These are phyloP conservation scores for Colletotrichum eremochloae DNA, from an alignment of 2,329 filamentous ascomycete genomes.

Conservation along the genomic window DNA sequence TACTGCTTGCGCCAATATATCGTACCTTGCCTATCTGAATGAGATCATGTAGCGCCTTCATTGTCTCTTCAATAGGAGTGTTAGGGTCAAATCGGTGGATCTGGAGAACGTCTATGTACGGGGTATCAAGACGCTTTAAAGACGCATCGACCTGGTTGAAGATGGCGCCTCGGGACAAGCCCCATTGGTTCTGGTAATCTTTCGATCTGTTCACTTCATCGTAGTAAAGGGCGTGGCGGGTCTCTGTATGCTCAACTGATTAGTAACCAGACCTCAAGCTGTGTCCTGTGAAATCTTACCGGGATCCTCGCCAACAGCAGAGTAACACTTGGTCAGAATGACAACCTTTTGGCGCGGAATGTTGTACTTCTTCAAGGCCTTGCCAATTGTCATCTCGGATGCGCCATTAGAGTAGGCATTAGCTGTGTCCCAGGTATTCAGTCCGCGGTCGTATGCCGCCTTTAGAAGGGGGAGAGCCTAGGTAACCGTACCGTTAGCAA, in stretches of 20 bases:
- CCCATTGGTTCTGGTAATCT: constrained; percentile 52
- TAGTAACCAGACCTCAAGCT: too few relatives aligned
- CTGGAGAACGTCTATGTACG: constrained; percentile 72
- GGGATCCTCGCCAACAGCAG: constrained; percentile 62
- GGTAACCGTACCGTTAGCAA: neutral
- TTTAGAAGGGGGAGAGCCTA: constrained; percentile 70
- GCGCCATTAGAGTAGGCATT: constrained; percentile 69
- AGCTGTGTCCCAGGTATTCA: constrained; percentile 72
- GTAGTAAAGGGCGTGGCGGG: constrained; percentile 44
- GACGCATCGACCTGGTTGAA: constrained; percentile 75
- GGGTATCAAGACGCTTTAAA: constrained; percentile 65
- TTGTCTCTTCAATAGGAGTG: constrained; percentile 70
- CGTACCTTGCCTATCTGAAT: constrained; percentile 69
- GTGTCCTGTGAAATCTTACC: constrained; percentile 40
- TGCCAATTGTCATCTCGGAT: constrained; percentile 67
- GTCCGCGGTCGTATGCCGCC: constrained; percentile 72
- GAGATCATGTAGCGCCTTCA: constrained; percentile 72
- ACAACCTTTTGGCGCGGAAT: constrained; percentile 69
- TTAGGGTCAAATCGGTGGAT: constrained; percentile 69
- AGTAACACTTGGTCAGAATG: constrained; percentile 69
- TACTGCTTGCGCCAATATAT: constrained; percentile 65
- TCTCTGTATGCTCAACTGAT: constrained; percentile 17
- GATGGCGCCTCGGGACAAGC: constrained; percentile 73
- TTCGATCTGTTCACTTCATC: constrained; percentile 44
- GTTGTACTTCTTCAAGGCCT: constrained; percentile 70